Base-by-base conservation (phyloP, 768 basidiomycete species). In the Boletus bicolor region DNA sequence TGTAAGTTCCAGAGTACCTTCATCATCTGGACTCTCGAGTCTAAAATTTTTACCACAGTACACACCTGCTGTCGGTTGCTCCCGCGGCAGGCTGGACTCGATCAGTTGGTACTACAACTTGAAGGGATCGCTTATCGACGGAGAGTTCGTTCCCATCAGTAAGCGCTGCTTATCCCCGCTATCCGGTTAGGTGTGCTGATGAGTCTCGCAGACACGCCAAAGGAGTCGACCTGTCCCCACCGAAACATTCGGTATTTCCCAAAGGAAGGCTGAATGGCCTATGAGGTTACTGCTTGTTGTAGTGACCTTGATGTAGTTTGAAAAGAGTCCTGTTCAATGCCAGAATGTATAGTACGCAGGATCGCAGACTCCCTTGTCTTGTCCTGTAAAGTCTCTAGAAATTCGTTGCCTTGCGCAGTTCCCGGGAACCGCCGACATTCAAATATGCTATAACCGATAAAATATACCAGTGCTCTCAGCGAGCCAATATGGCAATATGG, bases 51-150 rank as follows among this genome's bases (percentile, higher is more conserved):
- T 30, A 30, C 34, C 42, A 7, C 36, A 82, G 79, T 73, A 77
- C 48, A 84, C 78, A 2, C 82, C 84, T 0, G 68, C 73, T 3
- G 67, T 85, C 14, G 71, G 76, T 54, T 85, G 84, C 67, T 51
- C 66, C 7, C 69, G 68, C 7, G 65, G 63, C 21, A 68, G 45
- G 39, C 57, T 85, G 51, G 73, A 74, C 52, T 56, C 72, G 44
- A 79, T 87, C 51, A 77, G 76, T 44, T 87, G 79, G 76, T 86
- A 85, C 66, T 85, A 82, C 70, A 78, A 87, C 65, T 56, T 86
- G 59, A 76, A 76, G 62, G 87, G 87, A 34, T 86, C 84, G 30
- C 61, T 83, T 28, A 75, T 87, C 48, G 85, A 87, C 59, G 88
- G 87, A 6, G 55, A 65, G 14, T 87, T 88, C 51, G 72, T 84